These are phyloP conservation scores for Eragrostis curvula DNA, from an alignment of 176 grass and related monocot genomes.

Conservation along the genomic window DNA sequence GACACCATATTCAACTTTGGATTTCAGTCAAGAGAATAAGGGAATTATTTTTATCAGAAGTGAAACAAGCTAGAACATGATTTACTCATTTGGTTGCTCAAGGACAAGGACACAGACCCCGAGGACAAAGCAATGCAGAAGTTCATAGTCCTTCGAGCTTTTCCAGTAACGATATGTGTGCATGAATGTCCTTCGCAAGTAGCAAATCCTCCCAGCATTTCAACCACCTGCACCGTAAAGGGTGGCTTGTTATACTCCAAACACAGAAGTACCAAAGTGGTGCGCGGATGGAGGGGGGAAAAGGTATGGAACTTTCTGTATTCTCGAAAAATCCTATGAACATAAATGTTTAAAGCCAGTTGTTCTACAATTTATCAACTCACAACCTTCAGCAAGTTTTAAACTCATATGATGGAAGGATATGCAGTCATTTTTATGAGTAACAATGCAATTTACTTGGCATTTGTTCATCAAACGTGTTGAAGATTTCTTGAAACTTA, in stretches of 20 bases:
- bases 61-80: slow-evolving; percentile 19
- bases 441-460: slow-evolving; percentile 13
- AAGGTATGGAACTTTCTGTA: not conserved
- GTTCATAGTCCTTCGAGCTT: slow-evolving; percentile 84
- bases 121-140: slow-evolving; percentile 83
- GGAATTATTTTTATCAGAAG: not conserved
- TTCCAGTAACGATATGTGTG: slow-evolving; percentile 84
- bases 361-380: not conserved
- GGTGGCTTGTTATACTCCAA: not conserved
- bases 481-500: slow-evolving; percentile 1
- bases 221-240: slow-evolving; percentile 61
- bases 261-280: slow-evolving; percentile 3
- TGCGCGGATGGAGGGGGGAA: not conserved
- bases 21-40: slow-evolving; percentile 31
- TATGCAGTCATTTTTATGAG: not conserved
- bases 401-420: not conserved
- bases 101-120: slow-evolving; percentile 61
- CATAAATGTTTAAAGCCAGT: not conserved
- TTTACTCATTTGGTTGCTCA: not conserved
- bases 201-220: slow-evolving; percentile 65
- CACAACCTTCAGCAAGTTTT: not conserved
- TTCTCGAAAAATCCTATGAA: not conserved
- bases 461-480: slow-evolving; percentile 11
- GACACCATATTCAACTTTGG: not conserved
- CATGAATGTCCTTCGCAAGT: slow-evolving; percentile 67